These are phyloP conservation scores for Diplodia intermedia DNA, from an alignment of 2,329 filamentous ascomycete species.

Conservation along the genomic window DNA sequence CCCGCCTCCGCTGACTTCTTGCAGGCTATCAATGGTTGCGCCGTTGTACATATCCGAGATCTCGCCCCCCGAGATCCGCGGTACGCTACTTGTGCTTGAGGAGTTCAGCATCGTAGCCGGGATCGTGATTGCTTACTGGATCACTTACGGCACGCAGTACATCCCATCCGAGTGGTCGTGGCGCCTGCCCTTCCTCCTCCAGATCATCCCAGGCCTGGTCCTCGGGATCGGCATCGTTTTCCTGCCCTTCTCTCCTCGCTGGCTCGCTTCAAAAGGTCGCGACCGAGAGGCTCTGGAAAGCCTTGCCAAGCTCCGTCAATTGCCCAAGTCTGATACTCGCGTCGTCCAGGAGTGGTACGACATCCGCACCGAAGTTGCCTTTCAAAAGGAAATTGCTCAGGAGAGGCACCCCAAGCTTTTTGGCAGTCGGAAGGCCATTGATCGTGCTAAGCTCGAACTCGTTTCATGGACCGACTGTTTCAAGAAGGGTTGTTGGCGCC, in stretches of 20 bases:
- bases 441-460: constrained; percentile 54
- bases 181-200: constrained; percentile 57
- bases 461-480: constrained; percentile 58
- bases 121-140: constrained; percentile 61
- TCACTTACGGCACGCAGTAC: constrained; percentile 59
- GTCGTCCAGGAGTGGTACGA: constrained; percentile 61
- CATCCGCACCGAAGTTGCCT: constrained; percentile 61
- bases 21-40: constrained; percentile 49
- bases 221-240: constrained; percentile 53
- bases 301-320: constrained; percentile 58
- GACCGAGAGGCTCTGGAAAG: constrained; percentile 58
- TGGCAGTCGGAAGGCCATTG: constrained; percentile 39
- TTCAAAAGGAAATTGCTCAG: constrained; percentile 56
- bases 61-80: constrained; percentile 57
- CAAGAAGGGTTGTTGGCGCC: constrained; percentile 52
- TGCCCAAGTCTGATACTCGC: constrained; percentile 57
- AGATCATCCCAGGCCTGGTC: constrained; percentile 52
- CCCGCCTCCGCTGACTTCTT: neutral
- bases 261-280: constrained; percentile 57
- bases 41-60: constrained; percentile 63
- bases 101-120: constrained; percentile 57
- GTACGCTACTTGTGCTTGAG: constrained; percentile 58
- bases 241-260: constrained; percentile 64
- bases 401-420: constrained; percentile 47
- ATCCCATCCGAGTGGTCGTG: constrained; percentile 54